These are phyloP conservation scores for Orbilia blumenaviensis DNA, from an alignment of 2,329 filamentous ascomycete genomes.

Conservation along the genomic window DNA sequence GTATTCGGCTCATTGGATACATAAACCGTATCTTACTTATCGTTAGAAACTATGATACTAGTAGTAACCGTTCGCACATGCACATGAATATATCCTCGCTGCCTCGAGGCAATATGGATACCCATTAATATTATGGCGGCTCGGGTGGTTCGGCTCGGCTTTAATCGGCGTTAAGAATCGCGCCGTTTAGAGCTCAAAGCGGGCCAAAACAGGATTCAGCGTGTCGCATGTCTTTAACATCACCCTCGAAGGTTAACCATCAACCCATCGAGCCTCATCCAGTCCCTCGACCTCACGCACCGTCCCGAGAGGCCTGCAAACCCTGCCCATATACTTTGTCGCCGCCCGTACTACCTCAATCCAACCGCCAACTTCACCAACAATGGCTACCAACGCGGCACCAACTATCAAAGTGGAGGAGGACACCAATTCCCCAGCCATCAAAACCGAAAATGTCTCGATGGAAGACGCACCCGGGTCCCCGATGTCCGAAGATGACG, in stretches of 20 bases:
- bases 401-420: conserved; percentile 52
- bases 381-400: conserved; percentile 40
- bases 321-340: neutral
- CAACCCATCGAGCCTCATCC: neutral
- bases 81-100: neutral
- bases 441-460: conserved; percentile 47
- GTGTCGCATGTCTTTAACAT: conserved; percentile 42
- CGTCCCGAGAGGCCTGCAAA: neutral
- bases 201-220: conserved; percentile 47
- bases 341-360: neutral
- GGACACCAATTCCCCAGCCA: conserved; percentile 31
- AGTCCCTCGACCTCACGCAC: neutral
- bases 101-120: too few species aligned
- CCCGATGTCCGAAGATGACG: conserved; percentile 66
- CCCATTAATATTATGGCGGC: too few species aligned
- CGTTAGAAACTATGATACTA: too few species aligned
- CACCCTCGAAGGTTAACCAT: conserved; percentile 8
- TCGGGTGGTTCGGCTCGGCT: conserved; percentile 4
- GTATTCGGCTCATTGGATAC: conserved; percentile 29
- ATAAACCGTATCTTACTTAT: conserved; percentile 16
- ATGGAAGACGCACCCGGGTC: conserved; percentile 47
- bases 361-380: neutral
- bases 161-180: conserved; percentile 14
- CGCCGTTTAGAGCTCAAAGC: neutral
- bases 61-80: too few species aligned